Base-by-base conservation (phyloP, 768 basidiomycete genomes). In the Aureoboletus auriporus region DNA sequence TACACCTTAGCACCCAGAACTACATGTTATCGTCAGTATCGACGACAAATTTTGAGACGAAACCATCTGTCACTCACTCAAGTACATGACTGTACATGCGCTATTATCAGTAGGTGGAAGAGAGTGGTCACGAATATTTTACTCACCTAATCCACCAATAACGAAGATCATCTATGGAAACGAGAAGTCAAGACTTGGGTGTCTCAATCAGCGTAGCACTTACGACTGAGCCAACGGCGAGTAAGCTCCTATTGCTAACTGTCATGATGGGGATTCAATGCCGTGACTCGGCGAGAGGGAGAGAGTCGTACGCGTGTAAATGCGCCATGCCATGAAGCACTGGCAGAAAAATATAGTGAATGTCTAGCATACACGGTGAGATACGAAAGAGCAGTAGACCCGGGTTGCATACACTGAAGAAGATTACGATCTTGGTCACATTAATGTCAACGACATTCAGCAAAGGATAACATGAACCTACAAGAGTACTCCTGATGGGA, bases 331-430 rank as follows among this genome's bases (percentile, higher is more conserved):
- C 47, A 81, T 70, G 65, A 82, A 83, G 14, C 76, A 72, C 66
- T 83, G 82, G 1, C 82, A 80, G 30, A 80, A 63, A 14, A 72
- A 66, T 3, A 73, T 78, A 4, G 78, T 82, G 33, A 81, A 61
- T 23, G 74, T 66, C 63, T 64, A n/a, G 10, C 20, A 23, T 23
- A 8, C 29, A 23, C 20, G 37, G 31, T 63, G 31, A 63, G 45
- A 5, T 4, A 12, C 3, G 20, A n/a, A 20, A 26, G 12, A 16
- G 20, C 20, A 16, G 7, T 1, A n/a, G 9, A 35, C 6, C 0
- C 1, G 20, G 26, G 13, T 12, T 12, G 2, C 59, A 20, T 55
- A 65, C 80, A 57, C 78, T 80, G 62, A 80, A 80, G 16, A 80
- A 52, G 14, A 79, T 76, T 55, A 78, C 77, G 23, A 76, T 67